A percentile compares a stretch with the other conserved stretches of the same genome.
These are phyloP conservation scores for Strobilomyces dryophilus DNA, from an alignment of 768 basidiomycete genomes.

Conservation along the genomic window DNA sequence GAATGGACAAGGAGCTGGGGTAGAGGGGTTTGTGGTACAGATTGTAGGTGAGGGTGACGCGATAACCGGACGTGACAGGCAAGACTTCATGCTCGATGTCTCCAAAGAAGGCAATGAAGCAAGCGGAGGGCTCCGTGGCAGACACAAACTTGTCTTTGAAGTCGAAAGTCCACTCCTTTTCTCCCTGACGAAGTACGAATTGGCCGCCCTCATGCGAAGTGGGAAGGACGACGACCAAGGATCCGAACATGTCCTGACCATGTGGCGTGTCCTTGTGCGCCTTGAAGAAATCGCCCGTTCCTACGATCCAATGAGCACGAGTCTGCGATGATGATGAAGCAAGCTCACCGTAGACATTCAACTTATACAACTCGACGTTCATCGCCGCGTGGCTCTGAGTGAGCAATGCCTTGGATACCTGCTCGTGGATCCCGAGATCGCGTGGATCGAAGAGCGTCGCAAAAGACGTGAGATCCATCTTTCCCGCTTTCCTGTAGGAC, in stretches of 20 bases:
- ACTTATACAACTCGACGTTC: conserved; percentile 38
- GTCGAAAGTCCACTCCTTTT: conserved; percentile 4
- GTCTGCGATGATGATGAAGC: neutral
- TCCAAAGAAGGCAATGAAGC: conserved; percentile 40
- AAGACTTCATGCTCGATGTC: conserved; percentile 45
- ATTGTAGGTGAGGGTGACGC: conserved; percentile 45
- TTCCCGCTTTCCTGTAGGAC: conserved; percentile 40
- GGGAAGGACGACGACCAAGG: conserved; percentile 49
- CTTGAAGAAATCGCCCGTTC: conserved; percentile 8
- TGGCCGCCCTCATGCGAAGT: conserved; percentile 22
- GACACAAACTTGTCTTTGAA: neutral
- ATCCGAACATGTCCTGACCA: conserved; percentile 42
- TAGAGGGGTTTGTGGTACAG: conserved; percentile 14
- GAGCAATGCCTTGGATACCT: neutral
- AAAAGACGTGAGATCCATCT: conserved; percentile 39
- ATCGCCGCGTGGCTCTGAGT: neutral
- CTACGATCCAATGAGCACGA: neutral
- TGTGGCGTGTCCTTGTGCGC: conserved; percentile 32
- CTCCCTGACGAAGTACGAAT: conserved; percentile 5
- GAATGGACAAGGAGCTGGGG: neutral
- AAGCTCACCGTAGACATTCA: conserved; percentile 43
- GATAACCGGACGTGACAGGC: conserved; percentile 38
- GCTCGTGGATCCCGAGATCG: conserved; percentile 1
- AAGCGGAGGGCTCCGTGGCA: conserved; percentile 13
- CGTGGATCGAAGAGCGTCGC: conserved; percentile 7